phyloP scores from a whole-genome alignment of 441 rosid genomes.

The Dalechampia spathulata region DNA sequence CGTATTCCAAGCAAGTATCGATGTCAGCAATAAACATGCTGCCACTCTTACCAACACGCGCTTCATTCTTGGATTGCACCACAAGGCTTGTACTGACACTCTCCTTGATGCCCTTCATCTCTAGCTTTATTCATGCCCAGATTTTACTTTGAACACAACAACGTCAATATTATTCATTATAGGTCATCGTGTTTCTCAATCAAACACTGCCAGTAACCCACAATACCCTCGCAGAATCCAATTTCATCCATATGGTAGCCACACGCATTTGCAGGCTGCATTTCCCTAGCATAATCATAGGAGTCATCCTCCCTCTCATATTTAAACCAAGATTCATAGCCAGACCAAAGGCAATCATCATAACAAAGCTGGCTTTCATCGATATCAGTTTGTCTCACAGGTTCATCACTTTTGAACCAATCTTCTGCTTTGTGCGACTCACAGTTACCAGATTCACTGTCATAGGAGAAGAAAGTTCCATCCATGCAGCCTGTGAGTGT shows the following conservation, averaged over 20 bases:
- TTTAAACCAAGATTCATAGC: constrained; percentile 17
- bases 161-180: neutral
- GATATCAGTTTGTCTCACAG: constrained; percentile 6
- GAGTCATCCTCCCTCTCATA: constrained; percentile 12
- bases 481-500: constrained; percentile 6
- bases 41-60: too few relatives aligned
- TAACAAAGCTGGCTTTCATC: constrained; percentile 9
- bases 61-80: too few relatives aligned
- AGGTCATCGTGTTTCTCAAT: neutral
- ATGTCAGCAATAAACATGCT: too few relatives aligned
- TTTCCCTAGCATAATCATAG: neutral
- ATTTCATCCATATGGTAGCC: constrained; percentile 13
- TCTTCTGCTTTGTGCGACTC: constrained; percentile 10
- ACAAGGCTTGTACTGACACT: too few relatives aligned
- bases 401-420: constrained; percentile 11
- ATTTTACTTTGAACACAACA: too few relatives aligned
- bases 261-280: neutral
- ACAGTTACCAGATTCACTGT: neutral
- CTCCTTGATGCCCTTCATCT: too few relatives aligned
- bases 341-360: constrained; percentile 13
- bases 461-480: constrained; percentile 11
- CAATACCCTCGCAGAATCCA: constrained; percentile 22
- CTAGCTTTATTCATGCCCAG: too few relatives aligned
- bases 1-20: too few relatives aligned
- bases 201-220: constrained; percentile 37